These are phyloP conservation scores for Alternaria triticimaculans DNA, from an alignment of 2,329 filamentous ascomycete genomes.

Conservation along the genomic window DNA sequence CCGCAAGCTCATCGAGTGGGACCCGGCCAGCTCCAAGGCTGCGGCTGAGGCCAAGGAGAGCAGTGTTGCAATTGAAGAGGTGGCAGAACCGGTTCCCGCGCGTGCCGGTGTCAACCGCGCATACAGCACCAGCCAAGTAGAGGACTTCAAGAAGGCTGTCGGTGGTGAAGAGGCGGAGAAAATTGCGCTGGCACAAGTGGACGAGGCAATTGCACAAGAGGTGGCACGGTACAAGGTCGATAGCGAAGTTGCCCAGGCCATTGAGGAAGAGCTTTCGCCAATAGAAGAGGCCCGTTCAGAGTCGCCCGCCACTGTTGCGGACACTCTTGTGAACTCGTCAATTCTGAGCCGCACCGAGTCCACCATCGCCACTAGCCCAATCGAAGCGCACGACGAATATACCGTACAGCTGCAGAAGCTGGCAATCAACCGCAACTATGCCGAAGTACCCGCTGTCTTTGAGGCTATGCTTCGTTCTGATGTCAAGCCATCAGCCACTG, in stretches of 20 bases:
- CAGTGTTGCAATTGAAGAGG: conserved; percentile 39
- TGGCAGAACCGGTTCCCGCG: conserved; percentile 33
- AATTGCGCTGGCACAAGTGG: conserved; percentile 77
- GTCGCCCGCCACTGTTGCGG: conserved; percentile 41
- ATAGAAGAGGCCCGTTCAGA: conserved; percentile 40
- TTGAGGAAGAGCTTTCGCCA: conserved; percentile 40
- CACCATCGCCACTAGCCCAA: conserved; percentile 66
- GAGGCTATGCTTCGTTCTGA: conserved; percentile 86
- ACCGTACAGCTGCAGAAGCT: conserved; percentile 81
- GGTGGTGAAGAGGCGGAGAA: conserved; percentile 55
- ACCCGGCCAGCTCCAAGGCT: conserved; percentile 58
- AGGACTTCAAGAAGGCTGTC: conserved; percentile 65
- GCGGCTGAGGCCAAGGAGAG: conserved; percentile 48
- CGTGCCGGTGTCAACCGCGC: conserved; percentile 53
- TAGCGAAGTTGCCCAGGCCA: conserved; percentile 47
- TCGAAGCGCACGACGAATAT: conserved; percentile 70
- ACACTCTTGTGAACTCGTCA: conserved; percentile 35
- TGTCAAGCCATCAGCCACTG: conserved; percentile 77
- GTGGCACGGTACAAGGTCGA: conserved; percentile 67
- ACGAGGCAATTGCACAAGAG: conserved; percentile 83
- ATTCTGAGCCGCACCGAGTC: conserved; percentile 40
- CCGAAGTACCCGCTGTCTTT: conserved; percentile 88
- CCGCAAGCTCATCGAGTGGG: conserved; percentile 88
- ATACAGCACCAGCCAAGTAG: conserved; percentile 62
- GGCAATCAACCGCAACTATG: conserved; percentile 74